A percentile compares a stretch with the other conserved stretches of the same genome.
phyloP scores from a whole-genome alignment of 305 asterid species.

The Fraxinus latifolia region DNA sequence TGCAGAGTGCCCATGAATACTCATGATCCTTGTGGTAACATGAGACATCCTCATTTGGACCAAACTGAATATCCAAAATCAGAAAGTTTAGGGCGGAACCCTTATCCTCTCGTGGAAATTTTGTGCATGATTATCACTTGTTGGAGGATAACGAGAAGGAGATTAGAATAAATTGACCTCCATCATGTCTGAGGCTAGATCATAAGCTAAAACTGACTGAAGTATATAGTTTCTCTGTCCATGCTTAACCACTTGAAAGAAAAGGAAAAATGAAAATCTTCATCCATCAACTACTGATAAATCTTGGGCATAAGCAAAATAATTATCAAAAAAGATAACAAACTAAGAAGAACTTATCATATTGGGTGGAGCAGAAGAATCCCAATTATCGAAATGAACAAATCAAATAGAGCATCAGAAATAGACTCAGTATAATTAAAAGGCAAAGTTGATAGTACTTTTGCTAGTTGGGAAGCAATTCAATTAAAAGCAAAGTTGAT shows the following conservation, averaged over 20 bases:
- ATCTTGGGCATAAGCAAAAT: not conserved
- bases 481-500: too few species aligned
- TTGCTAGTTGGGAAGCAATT: too few species aligned
- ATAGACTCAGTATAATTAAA: not conserved
- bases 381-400: too few species aligned
- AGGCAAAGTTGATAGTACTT: not conserved
- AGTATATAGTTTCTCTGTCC: not conserved
- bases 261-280: not conserved
- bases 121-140: not conserved
- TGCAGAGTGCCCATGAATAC: not conserved
- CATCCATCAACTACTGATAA: not conserved
- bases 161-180: not conserved
- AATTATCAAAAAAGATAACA: not conserved
- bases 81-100: not conserved
- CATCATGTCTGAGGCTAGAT: not conserved
- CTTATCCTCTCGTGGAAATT: not conserved
- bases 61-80: not conserved
- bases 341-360: not conserved
- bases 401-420: not conserved
- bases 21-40: not conserved
- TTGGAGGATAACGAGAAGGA: not conserved
- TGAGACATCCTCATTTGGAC: not conserved
- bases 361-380: not conserved
- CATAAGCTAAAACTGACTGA: not conserved
- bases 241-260: not conserved